Evolutionary conservation across 768 basidiomycete species (phyloP), one percentile per base, ranked within the genome.

Genomic region (Boletus sp.): DNA sequence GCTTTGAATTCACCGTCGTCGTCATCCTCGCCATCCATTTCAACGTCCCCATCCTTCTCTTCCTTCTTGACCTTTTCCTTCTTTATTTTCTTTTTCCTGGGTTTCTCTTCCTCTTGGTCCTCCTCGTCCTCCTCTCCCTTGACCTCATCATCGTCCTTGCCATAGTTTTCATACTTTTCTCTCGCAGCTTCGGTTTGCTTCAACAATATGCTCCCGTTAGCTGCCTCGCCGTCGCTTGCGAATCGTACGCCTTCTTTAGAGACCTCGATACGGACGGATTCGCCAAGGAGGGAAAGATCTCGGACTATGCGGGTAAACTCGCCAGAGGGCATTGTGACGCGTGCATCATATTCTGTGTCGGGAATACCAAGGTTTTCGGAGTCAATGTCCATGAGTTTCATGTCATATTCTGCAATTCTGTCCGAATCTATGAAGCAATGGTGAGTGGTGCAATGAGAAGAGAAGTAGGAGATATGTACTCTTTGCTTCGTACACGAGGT

Each of bases 311-410:
- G 86, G 29, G 86, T 75, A 68, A 99, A 98, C 71, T 99, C 97
- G 36, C 78, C 57, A 0, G 94, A 83, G 8, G 90, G 83, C 84
- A 99, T 86, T 18, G 87, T 86, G 47, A 98, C 86, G 54, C 89
- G 87, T 4, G 93, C 92, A 66, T 98, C 96, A 73, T 98, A 99
- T 49, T 95, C 90, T 3, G 97, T 99, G 61, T 98, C 95, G 15
- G 97, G 97, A 67, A 98, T 98, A 47, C 89, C 89, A 50, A 98
- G 88, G 45, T 85, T 87, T 75, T 99, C 97, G 24, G 92, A 79
- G 72, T 99, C 96, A 68, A 99, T 99, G 67, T 98, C 96, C 96
- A 99, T 98, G 52, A 98, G 85, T 73, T 98, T 98, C 89, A 99
- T 92, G 65, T 97, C 94, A 76, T 99, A 99, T 71, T 98, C 93